Evolutionary conservation across 495 filamentous ascomycete species (phyloP), one percentile per base, ranked within the genome.

Genomic region (Polyplosphaeria fusca): DNA sequence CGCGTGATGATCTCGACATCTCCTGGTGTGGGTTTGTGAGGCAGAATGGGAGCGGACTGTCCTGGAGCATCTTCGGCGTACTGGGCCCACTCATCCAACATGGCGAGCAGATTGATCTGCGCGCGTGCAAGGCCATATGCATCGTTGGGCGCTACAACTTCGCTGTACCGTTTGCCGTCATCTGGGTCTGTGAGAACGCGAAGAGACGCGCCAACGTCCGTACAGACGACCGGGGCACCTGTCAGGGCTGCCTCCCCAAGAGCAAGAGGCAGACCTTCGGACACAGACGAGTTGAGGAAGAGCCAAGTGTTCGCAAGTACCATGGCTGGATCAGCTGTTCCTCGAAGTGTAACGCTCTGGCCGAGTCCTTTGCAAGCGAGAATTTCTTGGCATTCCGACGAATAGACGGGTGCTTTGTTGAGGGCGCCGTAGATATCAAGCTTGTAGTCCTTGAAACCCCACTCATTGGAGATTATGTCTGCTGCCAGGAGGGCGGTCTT

Each of bases 251-350:
- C 82, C 67, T 86, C 82, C 13, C 82, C 82, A 2, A 86, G 73
- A n/a, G 82, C 82, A 11, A 86, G 71, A 0, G 82, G 82, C 0
- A 86, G 76, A 56, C 82, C 82, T 67, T 86, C 82, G 4, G 82
- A 84, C 2, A 86, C 72, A 3, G 82, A 86, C 0, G 82, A 86
- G 68, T 86, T 86, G 30, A 86, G 73, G 71, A 86, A 86, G 5
- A 85, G 74, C 82, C 82, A 86, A 37, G 80, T 80, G 46, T 81
- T 78, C 37, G 80, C 70, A 2, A 85, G 75, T 5, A 84, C 82
- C 45, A 75, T 76, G 58, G 76, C 74, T 0, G 81, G 79, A 44
- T 83, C 78, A 12, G 75, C 73, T n/a, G 76, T 80, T 16, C 82
- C 82, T 19, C 76, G 68, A 13, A 85, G 71, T 13, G 76, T 75